Evolutionary conservation across 768 basidiomycete genomes (phyloP).

Genomic region (Clitopilus passeckerianus): DNA sequence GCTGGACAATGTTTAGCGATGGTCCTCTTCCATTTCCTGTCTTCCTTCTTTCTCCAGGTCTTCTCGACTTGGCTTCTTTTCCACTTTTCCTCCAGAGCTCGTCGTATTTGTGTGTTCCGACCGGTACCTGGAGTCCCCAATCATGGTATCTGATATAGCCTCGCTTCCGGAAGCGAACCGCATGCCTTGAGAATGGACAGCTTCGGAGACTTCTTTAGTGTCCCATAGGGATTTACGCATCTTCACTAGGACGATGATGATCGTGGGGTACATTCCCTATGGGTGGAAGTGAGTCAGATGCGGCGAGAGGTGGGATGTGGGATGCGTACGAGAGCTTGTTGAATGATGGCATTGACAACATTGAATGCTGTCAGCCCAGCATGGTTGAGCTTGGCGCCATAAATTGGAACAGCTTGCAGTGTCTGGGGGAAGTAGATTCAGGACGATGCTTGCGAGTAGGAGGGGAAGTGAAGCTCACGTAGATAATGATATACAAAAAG

Average conservation of each 20-base stretch:
- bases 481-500: constrained; percentile 19
- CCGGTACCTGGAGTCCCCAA: not conserved
- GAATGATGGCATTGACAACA: constrained; percentile 22
- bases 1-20: too few relatives aligned
- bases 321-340: constrained; percentile 19
- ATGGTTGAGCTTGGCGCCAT: constrained; percentile 16
- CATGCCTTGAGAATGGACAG: not conserved
- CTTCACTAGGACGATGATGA: constrained; percentile 22
- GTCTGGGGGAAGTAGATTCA: constrained; percentile 10
- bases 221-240: constrained; percentile 23
- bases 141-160: not conserved
- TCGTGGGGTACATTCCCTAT: constrained; percentile 24
- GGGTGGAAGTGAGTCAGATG: not conserved
- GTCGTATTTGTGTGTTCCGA: not conserved
- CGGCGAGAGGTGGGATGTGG: not conserved
- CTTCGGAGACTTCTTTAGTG: constrained; percentile 12
- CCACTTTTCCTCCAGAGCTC: not conserved
- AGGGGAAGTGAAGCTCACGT: constrained; percentile 11
- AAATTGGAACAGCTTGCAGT: constrained; percentile 24
- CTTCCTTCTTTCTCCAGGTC: too few relatives aligned
- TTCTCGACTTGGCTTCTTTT: not conserved
- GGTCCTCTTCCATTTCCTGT: too few relatives aligned
- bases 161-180: not conserved
- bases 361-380: constrained; percentile 18
- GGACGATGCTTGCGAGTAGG: not conserved